Conservation (phyloP, 192 early-diverging fungal species). For the Linderina pennispora region DNA sequence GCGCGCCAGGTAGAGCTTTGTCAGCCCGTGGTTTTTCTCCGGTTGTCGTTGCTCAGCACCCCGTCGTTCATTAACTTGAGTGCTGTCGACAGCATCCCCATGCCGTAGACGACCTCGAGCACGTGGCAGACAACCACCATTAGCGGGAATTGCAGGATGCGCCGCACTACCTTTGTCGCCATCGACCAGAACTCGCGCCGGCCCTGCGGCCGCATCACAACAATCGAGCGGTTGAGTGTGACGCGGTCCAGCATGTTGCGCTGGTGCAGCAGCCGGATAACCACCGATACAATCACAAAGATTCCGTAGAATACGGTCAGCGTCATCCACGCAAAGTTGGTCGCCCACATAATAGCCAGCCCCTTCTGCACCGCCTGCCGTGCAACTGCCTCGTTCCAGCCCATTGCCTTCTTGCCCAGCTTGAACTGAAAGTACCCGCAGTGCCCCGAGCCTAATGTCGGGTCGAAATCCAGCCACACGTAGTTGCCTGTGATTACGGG, state of each 20-base stretch:
- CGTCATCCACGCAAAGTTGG: slow-evolving; percentile 42
- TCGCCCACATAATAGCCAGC: slow-evolving; percentile 34
- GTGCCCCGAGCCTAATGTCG: slow-evolving; percentile 26
- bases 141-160: slow-evolving; percentile 42
- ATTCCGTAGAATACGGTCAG: slow-evolving; percentile 38
- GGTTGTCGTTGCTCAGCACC: neutral
- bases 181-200: slow-evolving; percentile 29
- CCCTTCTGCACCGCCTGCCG: slow-evolving; percentile 30
- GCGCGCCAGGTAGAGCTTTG: slow-evolving; percentile 27
- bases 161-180: slow-evolving; percentile 25
- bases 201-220: slow-evolving; percentile 11
- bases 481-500: slow-evolving; percentile 35
- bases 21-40: slow-evolving; percentile 9
- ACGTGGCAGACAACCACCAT: slow-evolving; percentile 40
- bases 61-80: slow-evolving; percentile 17
- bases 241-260: slow-evolving; percentile 13
- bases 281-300: slow-evolving; percentile 32
- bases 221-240: slow-evolving; percentile 9
- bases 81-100: slow-evolving; percentile 15
- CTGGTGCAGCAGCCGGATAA: slow-evolving; percentile 30
- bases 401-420: slow-evolving; percentile 1
- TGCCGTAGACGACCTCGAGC: slow-evolving; percentile 38
- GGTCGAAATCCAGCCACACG: slow-evolving; percentile 31
- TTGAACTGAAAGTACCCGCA: slow-evolving; percentile 25
- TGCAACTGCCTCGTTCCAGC: slow-evolving; percentile 20